Conservation (phyloP, 768 basidiomycete genomes). For the Suillus spraguei region DNA sequence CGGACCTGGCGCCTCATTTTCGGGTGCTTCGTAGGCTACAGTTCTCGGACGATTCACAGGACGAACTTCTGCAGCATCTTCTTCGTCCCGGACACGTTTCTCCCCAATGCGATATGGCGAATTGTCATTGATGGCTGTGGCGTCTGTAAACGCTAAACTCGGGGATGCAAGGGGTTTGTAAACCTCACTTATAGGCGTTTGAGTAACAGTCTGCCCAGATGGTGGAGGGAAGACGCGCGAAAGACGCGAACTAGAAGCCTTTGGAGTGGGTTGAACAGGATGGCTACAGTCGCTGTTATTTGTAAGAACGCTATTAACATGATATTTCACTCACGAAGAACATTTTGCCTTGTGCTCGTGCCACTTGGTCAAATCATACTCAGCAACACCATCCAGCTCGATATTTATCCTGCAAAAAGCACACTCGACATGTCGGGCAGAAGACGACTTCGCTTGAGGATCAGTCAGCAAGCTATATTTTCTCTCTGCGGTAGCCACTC, state of each 20-base stretch:
- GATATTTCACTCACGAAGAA: constrained; percentile 33
- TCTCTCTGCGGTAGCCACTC: constrained; percentile 63
- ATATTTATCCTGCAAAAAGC: constrained; percentile 49
- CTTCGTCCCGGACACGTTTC: constrained; percentile 54
- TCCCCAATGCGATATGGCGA: constrained; percentile 32
- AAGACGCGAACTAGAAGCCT: constrained; percentile 17
- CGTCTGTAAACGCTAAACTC: constrained; percentile 35
- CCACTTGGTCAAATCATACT: constrained; percentile 66
- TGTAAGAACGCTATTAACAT: not conserved
- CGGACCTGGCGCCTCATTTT: constrained; percentile 46
- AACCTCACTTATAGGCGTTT: constrained; percentile 16
- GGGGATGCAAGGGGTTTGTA: constrained; percentile 19
- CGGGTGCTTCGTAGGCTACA: constrained; percentile 45
- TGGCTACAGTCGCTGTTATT: constrained; percentile 4
- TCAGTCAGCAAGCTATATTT: constrained; percentile 68
- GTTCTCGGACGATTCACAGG: constrained; percentile 55
- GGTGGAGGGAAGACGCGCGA: constrained; percentile 20
- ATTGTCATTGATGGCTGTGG: constrained; percentile 37
- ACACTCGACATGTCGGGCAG: constrained; percentile 51
- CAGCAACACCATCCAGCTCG: constrained; percentile 47
- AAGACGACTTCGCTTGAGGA: constrained; percentile 54
- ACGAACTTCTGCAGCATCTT: constrained; percentile 41
- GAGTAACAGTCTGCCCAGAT: constrained; percentile 21
- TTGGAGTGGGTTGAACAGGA: constrained; percentile 25
- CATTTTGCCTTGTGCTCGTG: constrained; percentile 61